Evolutionary conservation across 257 asterid genomes (phyloP).

Genomic region (Nicotiana tomentosiformis): DNA sequence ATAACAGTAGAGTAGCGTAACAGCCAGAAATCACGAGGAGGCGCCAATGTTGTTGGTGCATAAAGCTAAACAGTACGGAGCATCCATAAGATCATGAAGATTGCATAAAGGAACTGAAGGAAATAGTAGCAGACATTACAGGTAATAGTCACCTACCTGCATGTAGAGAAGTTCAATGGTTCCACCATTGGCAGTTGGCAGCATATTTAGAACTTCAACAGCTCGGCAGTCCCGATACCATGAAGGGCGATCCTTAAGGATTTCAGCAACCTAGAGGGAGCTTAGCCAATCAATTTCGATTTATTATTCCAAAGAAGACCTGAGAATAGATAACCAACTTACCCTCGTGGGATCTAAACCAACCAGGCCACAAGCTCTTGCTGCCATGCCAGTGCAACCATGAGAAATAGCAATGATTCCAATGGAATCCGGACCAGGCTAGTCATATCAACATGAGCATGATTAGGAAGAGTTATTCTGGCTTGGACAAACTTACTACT

Average conservation of each 20-base stretch:
- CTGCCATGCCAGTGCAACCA: constrained; percentile 99
- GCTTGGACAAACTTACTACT: not conserved
- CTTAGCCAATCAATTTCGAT: not conserved
- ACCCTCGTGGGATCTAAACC: constrained; percentile 93
- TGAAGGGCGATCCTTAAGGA: constrained; percentile 87
- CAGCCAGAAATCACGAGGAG: constrained; percentile 92
- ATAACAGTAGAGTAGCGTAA: constrained; percentile 70
- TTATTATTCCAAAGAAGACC: not conserved
- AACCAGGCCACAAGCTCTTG: constrained; percentile 93
- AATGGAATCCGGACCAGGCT: constrained; percentile 99
- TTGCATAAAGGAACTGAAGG: not conserved
- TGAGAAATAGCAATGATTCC: constrained; percentile 99
- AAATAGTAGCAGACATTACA: not conserved
- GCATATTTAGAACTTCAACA: constrained; percentile 72
- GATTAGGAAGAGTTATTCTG: not conserved
- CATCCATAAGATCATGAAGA: not conserved
- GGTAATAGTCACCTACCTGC: constrained; percentile 47
- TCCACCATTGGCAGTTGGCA: constrained; percentile 97
- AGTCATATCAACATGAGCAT: constrained; percentile 13
- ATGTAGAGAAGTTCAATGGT: constrained; percentile 85
- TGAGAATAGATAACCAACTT: constrained; percentile 13
- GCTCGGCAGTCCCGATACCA: constrained; percentile 95
- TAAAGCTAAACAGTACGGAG: constrained; percentile 36
- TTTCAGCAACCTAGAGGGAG: constrained; percentile 69
- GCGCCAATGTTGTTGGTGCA: constrained; percentile 89